Evolutionary conservation across 306 rosid genomes (phyloP).

Genomic region (Casuarina cunninghamiana): DNA sequence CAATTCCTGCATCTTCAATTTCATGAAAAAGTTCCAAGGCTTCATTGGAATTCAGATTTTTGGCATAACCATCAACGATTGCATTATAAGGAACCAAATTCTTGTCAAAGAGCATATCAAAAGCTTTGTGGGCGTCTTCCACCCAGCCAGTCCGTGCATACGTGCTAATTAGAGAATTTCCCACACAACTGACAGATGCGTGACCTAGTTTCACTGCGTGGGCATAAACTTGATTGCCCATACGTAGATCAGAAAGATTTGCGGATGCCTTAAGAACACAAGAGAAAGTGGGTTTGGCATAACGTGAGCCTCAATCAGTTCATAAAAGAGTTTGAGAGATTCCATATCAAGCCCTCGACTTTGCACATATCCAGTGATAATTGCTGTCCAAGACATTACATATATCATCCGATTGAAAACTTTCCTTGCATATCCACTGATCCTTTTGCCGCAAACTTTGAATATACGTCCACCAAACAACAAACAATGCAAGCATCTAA

Average conservation of each 20-base stretch:
- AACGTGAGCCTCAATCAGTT: slow-evolving; percentile 41
- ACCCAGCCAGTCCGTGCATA: slow-evolving; percentile 57
- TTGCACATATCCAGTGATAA: slow-evolving; percentile 47
- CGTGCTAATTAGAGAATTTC: slow-evolving; percentile 53
- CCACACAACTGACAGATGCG: slow-evolving; percentile 47
- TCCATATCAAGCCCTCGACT: slow-evolving; percentile 39
- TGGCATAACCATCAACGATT: slow-evolving; percentile 36
- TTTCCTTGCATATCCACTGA: slow-evolving; percentile 38
- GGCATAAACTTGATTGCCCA: slow-evolving; percentile 45
- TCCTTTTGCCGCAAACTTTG: slow-evolving; percentile 45
- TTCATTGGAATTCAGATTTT: slow-evolving; percentile 33
- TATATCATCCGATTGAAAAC: slow-evolving; percentile 43
- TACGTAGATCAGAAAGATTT: slow-evolving; percentile 37
- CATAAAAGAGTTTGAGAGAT: slow-evolving; percentile 40
- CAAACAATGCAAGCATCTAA: slow-evolving; percentile 53
- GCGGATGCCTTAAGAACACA: slow-evolving; percentile 56
- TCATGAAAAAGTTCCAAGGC: slow-evolving; percentile 34
- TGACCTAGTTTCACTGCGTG: slow-evolving; percentile 49
- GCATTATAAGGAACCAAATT: slow-evolving; percentile 39
- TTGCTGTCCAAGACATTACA: slow-evolving; percentile 69
- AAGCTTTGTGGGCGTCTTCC: slow-evolving; percentile 52
- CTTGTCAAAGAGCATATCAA: slow-evolving; percentile 52
- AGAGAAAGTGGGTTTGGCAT: slow-evolving; percentile 55
- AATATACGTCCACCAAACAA: slow-evolving; percentile 60
- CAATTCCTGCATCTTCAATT: slow-evolving; percentile 37